phyloP scores from a whole-genome alignment of 2,329 filamentous ascomycete genomes.

The Colletotrichum musicola region DNA sequence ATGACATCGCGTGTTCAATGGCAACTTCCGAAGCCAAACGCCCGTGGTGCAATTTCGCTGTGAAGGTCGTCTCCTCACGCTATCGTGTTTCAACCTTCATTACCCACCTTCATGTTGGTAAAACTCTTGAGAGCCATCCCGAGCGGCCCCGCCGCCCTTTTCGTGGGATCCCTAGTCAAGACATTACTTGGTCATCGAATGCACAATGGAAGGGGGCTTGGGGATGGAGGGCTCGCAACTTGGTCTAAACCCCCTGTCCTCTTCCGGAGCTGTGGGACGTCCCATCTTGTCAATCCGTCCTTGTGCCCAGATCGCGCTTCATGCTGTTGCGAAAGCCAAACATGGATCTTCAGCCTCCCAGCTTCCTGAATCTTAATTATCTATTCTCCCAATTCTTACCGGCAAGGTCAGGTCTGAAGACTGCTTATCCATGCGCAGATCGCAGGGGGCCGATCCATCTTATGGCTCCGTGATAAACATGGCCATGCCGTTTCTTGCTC shows the following conservation, averaged over 20 bases:
- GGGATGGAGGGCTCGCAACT: conserved; percentile 15
- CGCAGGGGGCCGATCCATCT: conserved; percentile 29
- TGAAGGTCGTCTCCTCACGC: conserved; percentile 18
- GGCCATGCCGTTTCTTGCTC: conserved; percentile 27
- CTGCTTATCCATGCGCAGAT: conserved; percentile 33
- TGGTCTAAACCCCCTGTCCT: conserved; percentile 24
- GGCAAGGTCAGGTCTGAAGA: not conserved
- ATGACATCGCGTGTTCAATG: conserved; percentile 8
- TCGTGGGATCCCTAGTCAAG: conserved; percentile 17
- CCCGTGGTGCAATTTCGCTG: not conserved
- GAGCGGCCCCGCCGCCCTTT: conserved; percentile 17
- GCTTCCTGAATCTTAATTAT: conserved; percentile 5
- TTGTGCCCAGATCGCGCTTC: conserved; percentile 9
- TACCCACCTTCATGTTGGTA: conserved; percentile 24
- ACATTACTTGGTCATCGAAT: conserved; percentile 5
- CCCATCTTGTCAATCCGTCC: conserved; percentile 22
- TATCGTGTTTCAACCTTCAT: conserved; percentile 28
- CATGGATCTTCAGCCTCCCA: conserved; percentile 4
- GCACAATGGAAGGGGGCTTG: conserved; percentile 19
- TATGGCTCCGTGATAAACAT: conserved; percentile 39
- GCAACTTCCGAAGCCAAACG: conserved; percentile 3
- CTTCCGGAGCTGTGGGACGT: conserved; percentile 11
- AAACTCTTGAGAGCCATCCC: conserved; percentile 27
- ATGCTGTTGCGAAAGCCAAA: conserved; percentile 13
- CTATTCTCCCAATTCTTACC: not conserved